Conservation (phyloP, 768 basidiomycete genomes). For the Astraeus odoratus region DNA sequence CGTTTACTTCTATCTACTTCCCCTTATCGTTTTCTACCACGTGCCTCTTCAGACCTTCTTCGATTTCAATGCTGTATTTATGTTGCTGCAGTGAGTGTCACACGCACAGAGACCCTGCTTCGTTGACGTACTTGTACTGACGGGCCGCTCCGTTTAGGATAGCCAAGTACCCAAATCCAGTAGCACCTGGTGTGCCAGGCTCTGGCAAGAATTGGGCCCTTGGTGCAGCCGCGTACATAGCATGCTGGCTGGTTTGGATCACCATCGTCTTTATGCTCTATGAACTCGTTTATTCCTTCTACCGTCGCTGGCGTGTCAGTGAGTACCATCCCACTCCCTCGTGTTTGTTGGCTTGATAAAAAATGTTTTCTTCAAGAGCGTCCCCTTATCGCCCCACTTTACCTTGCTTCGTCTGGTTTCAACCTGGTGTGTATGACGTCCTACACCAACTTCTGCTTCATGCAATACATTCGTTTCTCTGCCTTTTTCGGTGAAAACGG, state of each 20-base stretch:
- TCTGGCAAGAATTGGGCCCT: conserved; percentile 78
- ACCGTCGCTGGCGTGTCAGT: conserved; percentile 74
- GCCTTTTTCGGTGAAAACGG: conserved; percentile 54
- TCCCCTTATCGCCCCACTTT: conserved; percentile 76
- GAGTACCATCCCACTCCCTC: conserved; percentile 32
- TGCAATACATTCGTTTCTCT: conserved; percentile 68
- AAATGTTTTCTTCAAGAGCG: conserved; percentile 53
- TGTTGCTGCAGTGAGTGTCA: conserved; percentile 69
- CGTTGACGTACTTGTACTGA: not conserved
- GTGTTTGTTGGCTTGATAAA: conserved; percentile 10
- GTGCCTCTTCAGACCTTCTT: conserved; percentile 76
- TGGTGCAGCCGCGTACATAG: conserved; percentile 75
- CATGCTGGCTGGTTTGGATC: conserved; percentile 74
- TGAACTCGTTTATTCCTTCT: conserved; percentile 69
- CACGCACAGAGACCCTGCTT: conserved; percentile 10
- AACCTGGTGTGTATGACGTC: conserved; percentile 71
- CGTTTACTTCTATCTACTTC: conserved; percentile 63
- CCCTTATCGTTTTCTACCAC: conserved; percentile 65
- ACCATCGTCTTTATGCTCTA: conserved; percentile 69
- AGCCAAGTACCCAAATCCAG: conserved; percentile 66
- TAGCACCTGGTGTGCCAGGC: conserved; percentile 59
- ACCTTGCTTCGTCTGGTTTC: conserved; percentile 74
- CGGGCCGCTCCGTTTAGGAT: conserved; percentile 41
- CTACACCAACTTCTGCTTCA: conserved; percentile 78
- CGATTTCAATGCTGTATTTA: conserved; percentile 84